phyloP scores from a whole-genome alignment of 768 basidiomycete species.

The Leccinum ochraceum region DNA sequence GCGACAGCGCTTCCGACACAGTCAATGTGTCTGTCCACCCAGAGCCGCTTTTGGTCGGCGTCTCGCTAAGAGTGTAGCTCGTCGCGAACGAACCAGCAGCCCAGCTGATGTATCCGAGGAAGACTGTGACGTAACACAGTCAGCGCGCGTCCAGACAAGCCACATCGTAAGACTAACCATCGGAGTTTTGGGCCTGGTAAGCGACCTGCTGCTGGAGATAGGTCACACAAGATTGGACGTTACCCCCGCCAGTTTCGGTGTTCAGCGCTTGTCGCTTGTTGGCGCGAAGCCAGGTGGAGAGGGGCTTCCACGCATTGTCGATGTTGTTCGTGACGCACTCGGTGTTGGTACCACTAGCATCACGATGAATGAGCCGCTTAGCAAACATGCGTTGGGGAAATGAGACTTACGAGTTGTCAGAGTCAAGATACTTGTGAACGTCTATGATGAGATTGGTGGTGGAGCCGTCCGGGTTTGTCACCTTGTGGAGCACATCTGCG shows the following conservation, averaged over 20 bases:
- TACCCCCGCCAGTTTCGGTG: constrained; percentile 62
- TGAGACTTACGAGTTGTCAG: constrained; percentile 46
- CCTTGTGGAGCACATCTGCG: constrained; percentile 45
- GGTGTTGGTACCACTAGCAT: constrained; percentile 38
- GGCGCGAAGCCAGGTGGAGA: constrained; percentile 49
- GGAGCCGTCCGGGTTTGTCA: constrained; percentile 48
- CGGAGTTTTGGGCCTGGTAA: constrained; percentile 48
- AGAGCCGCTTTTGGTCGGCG: constrained; percentile 31
- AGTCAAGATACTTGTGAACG: constrained; percentile 64
- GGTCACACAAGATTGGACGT: constrained; percentile 46
- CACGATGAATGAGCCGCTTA: background rate
- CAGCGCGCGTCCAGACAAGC: background rate
- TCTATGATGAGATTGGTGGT: constrained; percentile 54
- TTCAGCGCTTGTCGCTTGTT: constrained; percentile 56
- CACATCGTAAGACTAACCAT: constrained; percentile 37
- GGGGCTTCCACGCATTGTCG: constrained; percentile 43
- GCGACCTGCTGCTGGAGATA: constrained; percentile 48
- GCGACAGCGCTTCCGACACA: constrained; percentile 37
- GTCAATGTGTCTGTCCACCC: constrained; percentile 39
- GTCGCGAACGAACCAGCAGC: constrained; percentile 55
- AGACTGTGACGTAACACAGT: constrained; percentile 31
- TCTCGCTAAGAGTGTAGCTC: constrained; percentile 37
- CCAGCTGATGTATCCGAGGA: constrained; percentile 60
- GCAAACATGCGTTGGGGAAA: background rate
- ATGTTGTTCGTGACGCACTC: constrained; percentile 60